Percentiles rank a stretch among this genome's conserved stretches.
phyloP scores from a whole-genome alignment of 805 yeast genomes.

The Candida glaebosa region DNA sequence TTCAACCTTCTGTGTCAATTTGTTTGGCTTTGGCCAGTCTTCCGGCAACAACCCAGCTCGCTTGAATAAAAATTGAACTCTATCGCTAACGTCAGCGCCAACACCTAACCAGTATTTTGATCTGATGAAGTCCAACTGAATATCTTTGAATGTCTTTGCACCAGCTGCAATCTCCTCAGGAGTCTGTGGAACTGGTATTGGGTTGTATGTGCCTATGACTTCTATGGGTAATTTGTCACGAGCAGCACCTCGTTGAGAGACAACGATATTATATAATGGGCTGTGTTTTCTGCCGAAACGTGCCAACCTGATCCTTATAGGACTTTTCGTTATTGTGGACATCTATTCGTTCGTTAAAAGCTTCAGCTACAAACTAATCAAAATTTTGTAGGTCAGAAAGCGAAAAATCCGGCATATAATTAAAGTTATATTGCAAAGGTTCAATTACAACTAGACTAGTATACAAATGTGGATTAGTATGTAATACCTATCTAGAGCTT shows the following conservation, averaged over 20 bases:
- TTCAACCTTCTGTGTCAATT: constrained; percentile 29
- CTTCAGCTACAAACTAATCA: not conserved
- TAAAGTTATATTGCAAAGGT: not conserved
- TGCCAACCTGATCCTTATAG: constrained; percentile 85
- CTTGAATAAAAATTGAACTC: constrained; percentile 72
- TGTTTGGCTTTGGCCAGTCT: constrained; percentile 54
- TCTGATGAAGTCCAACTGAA: constrained; percentile 80
- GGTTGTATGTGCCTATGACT: constrained; percentile 91
- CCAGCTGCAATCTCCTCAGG: constrained; percentile 58
- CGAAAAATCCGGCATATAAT: constrained; percentile 2
- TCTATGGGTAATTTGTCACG: constrained; percentile 88
- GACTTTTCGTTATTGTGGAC: constrained; percentile 49
- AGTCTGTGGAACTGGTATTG: constrained; percentile 68
- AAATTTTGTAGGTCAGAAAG: constrained; percentile 1
- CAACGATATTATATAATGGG: constrained; percentile 91
- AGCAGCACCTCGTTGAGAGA: constrained; percentile 71
- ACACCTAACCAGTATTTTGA: constrained; percentile 96
- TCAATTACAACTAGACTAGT: not conserved
- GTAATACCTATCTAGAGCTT: constrained; percentile 39
- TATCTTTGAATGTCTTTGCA: constrained; percentile 65
- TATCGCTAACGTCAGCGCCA: constrained; percentile 90
- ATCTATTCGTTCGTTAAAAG: not conserved
- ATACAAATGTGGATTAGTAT: constrained; percentile 1
- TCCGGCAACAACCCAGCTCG: constrained; percentile 70
- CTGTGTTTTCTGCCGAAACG: constrained; percentile 86